These are phyloP conservation scores for Gonapodya prolifera DNA, from an alignment of 192 early-diverging fungal species.

Conservation along the genomic window DNA sequence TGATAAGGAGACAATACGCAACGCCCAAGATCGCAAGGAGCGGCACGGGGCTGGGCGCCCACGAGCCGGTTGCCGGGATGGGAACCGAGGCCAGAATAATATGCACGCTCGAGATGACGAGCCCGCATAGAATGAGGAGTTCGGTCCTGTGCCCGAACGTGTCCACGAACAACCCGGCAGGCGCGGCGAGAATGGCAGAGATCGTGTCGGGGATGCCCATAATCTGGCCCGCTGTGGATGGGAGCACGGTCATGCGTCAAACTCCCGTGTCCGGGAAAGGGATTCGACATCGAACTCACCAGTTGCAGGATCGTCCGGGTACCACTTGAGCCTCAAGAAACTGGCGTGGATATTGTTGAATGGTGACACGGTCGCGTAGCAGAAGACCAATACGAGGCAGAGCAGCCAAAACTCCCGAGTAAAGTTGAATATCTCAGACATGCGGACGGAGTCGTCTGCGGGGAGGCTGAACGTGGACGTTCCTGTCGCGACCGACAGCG, in stretches of 20 bases:
- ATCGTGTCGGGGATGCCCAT: conserved; percentile 45
- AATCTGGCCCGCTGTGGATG: conserved; percentile 27
- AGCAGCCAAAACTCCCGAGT: conserved; percentile 33
- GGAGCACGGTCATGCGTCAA: background rate
- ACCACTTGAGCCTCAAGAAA: conserved; percentile 41
- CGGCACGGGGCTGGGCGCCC: conserved; percentile 24
- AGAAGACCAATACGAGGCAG: conserved; percentile 22
- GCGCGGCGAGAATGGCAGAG: conserved; percentile 35
- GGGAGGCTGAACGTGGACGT: background rate
- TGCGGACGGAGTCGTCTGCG: background rate
- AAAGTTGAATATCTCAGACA: conserved; percentile 14
- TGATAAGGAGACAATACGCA: conserved; percentile 29
- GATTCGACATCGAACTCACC: background rate
- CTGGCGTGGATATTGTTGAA: conserved; percentile 52
- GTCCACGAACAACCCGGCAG: conserved; percentile 36
- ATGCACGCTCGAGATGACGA: conserved; percentile 28
- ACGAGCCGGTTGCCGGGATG: background rate
- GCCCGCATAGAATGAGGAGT: conserved; percentile 26
- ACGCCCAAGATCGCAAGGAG: conserved; percentile 28
- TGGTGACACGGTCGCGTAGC: conserved; percentile 42
- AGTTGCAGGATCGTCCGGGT: conserved; percentile 28
- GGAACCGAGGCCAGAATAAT: conserved; percentile 19
- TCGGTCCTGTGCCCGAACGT: conserved; percentile 29
- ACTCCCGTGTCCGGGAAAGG: conserved; percentile 10
- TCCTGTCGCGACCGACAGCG: background rate